A percentile compares a stretch with the other conserved stretches of the same genome.
These are phyloP conservation scores for Starmera pachycereana DNA, from an alignment of 805 yeast genomes.

Conservation along the genomic window DNA sequence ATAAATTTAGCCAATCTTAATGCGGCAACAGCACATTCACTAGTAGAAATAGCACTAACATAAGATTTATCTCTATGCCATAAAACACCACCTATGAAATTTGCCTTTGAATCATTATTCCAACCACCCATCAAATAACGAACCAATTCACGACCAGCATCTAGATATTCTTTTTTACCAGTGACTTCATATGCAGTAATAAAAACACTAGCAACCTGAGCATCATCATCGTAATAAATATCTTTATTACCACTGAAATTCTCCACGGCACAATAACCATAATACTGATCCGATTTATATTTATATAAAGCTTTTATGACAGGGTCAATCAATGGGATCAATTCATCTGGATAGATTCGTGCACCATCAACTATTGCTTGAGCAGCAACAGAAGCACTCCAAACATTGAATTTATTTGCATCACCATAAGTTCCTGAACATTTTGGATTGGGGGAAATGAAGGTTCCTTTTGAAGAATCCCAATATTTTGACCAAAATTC, in stretches of 20 bases:
- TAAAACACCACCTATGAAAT: conserved; percentile 46
- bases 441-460: conserved; percentile 15
- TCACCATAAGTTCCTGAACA: conserved; percentile 37
- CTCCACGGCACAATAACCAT: conserved; percentile 59
- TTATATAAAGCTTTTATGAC: conserved; percentile 38
- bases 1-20: conserved; percentile 44
- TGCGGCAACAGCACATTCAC: conserved; percentile 56
- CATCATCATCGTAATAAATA: conserved; percentile 67
- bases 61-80: conserved; percentile 59
- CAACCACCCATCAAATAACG: conserved; percentile 58
- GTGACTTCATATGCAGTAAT: conserved; percentile 63
- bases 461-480: conserved; percentile 14
- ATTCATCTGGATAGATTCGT: conserved; percentile 34
- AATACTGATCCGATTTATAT: conserved; percentile 38
- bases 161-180: conserved; percentile 39
- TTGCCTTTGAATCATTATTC: conserved; percentile 22
- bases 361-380: conserved; percentile 65
- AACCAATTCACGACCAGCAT: conserved; percentile 46
- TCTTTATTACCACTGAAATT: conserved; percentile 49
- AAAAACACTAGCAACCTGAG: conserved; percentile 59
- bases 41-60: conserved; percentile 56
- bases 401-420: conserved; percentile 47
- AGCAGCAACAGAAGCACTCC: conserved; percentile 57
- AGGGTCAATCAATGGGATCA: conserved; percentile 42
- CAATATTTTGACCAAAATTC: conserved; percentile 15